Conservation (phyloP, 225 moss, liverwort and hornwort genomes). For the Marchantia paleacea region DNA sequence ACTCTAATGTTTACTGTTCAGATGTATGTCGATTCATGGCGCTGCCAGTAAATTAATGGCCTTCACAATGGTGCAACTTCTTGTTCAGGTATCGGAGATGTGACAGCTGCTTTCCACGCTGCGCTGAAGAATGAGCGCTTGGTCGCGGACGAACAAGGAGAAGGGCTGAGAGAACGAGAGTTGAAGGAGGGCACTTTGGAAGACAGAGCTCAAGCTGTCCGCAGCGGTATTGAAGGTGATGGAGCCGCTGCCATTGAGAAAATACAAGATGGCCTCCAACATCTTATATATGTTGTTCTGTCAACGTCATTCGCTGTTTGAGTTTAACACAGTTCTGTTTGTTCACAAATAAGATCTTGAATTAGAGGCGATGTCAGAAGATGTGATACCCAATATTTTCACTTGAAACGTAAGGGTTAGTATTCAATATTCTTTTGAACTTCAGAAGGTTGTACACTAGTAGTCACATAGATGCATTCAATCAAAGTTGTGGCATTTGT, state of each 20-base stretch:
- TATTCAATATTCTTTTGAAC: slow-evolving; percentile 4
- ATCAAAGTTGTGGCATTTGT: slow-evolving; percentile 20
- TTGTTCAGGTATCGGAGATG: slow-evolving; percentile 62
- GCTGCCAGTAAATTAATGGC: no score
- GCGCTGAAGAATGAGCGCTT: slow-evolving; percentile 69
- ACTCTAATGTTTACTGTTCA: no score
- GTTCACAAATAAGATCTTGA: neutral
- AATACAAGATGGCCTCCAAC: slow-evolving; percentile 84
- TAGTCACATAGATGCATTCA: slow-evolving; percentile 18
- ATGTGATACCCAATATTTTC: neutral
- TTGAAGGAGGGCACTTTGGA: slow-evolving; percentile 76
- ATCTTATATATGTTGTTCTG: slow-evolving; percentile 78
- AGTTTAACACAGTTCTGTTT: neutral
- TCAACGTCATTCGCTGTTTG: slow-evolving; percentile 60
- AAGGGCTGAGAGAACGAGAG: slow-evolving; percentile 61
- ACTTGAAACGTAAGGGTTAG: neutral
- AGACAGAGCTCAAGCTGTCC: slow-evolving; percentile 67
- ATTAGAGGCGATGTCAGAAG: neutral
- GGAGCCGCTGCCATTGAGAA: slow-evolving; percentile 88
- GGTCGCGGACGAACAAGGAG: slow-evolving; percentile 55
- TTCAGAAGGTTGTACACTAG: slow-evolving; percentile 27
- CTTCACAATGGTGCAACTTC: neutral
- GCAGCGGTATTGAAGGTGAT: slow-evolving; percentile 74
- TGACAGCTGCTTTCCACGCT: slow-evolving; percentile 80
- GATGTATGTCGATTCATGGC: no score